Evolutionary conservation across 805 yeast genomes (phyloP), one percentile per base, ranked within the genome.

Genomic region (Lachancea waltii): DNA sequence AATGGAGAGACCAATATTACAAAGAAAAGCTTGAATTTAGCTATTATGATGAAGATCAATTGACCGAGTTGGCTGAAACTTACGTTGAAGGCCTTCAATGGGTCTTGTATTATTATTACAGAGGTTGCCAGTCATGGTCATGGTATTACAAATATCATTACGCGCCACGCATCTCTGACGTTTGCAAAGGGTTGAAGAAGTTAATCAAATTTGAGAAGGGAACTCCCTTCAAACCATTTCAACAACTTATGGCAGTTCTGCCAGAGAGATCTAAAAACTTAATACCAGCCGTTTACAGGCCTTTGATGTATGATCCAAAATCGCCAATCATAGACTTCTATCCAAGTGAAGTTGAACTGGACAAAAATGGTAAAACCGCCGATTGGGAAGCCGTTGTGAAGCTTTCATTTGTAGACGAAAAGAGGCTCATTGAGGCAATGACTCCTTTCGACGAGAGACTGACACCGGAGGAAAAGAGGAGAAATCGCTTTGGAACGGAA

Each of bases 331-430:
- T 72, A 40, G 97, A 87, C 51, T 87, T 86, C 53, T 92, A 92
- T 56, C 98, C 98, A 2, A 71, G 73, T 41, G 85, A 85, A 43
- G 95, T 90, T 40, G 85, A 79, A 36, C 70, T 85, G 24, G 98
- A 92, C 64, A 72, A 78, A 74, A 92, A 92, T 57, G 98, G 97
- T 30, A 92, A 92, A 59, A 85, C 87, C 39, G 95, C 92, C 2
- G 81, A 86, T 35, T 92, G 98, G 98, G 97, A 92, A 65, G 97
- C 97, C 8, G 96, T 92, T 40, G 95, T 92, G 5, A 73, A 85
- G 51, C 73, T 92, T 42, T 80, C 94, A 4, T 92, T 92, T 69
- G 97, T 92, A 32, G 97, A 92, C 48, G 86, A 83, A 53, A 62
- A 73, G 21, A 72, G 92, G 43, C 70, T 92, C 40, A 64, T 81